Conservation (phyloP, 2,329 filamentous ascomycete species). For the Colletotrichum eremochloae region DNA sequence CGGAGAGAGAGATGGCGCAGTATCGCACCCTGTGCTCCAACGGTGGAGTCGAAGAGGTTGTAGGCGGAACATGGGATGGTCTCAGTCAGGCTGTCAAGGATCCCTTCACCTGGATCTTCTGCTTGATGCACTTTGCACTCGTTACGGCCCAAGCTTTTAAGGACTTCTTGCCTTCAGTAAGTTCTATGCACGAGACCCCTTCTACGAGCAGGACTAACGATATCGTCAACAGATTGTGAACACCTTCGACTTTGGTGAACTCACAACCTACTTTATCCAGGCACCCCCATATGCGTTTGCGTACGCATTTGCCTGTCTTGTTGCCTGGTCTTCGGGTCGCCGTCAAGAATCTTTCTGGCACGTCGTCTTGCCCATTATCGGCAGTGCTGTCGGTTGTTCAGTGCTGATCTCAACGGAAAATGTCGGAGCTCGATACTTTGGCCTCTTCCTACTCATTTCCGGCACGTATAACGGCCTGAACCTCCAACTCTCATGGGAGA, state of each 20-base stretch:
- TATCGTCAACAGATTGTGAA: slow-evolving; percentile 45
- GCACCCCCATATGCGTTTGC: slow-evolving; percentile 58
- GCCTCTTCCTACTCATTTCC: slow-evolving; percentile 55
- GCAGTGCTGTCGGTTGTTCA: slow-evolving; percentile 55
- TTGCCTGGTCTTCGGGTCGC: slow-evolving; percentile 53
- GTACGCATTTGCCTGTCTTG: slow-evolving; percentile 52
- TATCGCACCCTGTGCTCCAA: slow-evolving; percentile 52
- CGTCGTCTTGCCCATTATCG: slow-evolving; percentile 49
- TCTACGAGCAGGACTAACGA: not conserved
- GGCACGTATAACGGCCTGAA: slow-evolving; percentile 56
- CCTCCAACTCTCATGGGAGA: slow-evolving; percentile 56
- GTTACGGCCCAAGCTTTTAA: slow-evolving; percentile 58
- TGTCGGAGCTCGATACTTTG: slow-evolving; percentile 57
- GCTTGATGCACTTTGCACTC: slow-evolving; percentile 58
- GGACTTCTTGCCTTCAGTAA: slow-evolving; percentile 57
- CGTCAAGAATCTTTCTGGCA: slow-evolving; percentile 55
- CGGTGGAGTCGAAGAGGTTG: slow-evolving; percentile 52
- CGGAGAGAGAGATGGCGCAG: slow-evolving; percentile 57
- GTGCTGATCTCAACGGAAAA: slow-evolving; percentile 56
- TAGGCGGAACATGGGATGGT: slow-evolving; percentile 54
- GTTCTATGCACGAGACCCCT: not conserved
- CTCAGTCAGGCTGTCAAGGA: slow-evolving; percentile 51
- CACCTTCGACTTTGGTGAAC: slow-evolving; percentile 47
- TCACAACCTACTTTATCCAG: slow-evolving; percentile 54
- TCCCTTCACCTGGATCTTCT: slow-evolving; percentile 57